These are phyloP conservation scores for Irpex sp. DNA, from an alignment of 1,284 basidiomycete species.

Conservation along the genomic window DNA sequence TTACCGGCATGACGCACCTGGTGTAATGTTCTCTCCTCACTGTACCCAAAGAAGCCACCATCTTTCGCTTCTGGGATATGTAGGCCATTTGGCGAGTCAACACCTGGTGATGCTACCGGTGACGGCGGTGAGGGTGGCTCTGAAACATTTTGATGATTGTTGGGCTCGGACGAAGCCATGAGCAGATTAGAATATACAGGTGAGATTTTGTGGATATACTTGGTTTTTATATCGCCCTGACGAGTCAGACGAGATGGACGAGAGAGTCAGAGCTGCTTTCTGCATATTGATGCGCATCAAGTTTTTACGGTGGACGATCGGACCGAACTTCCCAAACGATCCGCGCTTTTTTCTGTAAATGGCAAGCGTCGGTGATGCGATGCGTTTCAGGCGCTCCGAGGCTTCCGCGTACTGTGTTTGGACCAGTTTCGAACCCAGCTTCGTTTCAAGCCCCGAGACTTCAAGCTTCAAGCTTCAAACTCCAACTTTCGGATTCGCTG, in stretches of 20 bases:
- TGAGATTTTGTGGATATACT: not conserved
- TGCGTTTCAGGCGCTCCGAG: too few species aligned
- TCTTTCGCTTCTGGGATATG: conserved; percentile 55
- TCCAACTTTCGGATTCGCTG: too few species aligned
- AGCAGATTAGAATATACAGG: not conserved
- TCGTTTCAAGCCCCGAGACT: too few species aligned
- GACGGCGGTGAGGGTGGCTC: conserved; percentile 3
- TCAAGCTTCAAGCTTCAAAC: too few species aligned
- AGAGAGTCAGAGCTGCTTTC: not conserved
- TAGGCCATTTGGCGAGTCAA: conserved; percentile 26
- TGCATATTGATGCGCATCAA: not conserved
- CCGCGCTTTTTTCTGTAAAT: too few species aligned
- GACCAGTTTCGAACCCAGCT: too few species aligned
- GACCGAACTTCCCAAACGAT: too few species aligned
- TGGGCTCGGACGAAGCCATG: not conserved
- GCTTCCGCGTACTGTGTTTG: too few species aligned
- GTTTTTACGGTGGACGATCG: too few species aligned
- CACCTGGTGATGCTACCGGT: conserved; percentile 3
- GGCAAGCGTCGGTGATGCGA: too few species aligned
- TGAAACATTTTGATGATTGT: not conserved
- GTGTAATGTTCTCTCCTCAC: conserved; percentile 65
- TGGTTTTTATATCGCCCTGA: not conserved
- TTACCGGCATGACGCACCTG: conserved; percentile 39
- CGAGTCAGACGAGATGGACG: not conserved
- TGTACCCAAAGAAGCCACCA: conserved; percentile 65